Evolutionary conservation across 176 grass and related monocot genomes (phyloP).

Genomic region (Coix lacrymajobi): DNA sequence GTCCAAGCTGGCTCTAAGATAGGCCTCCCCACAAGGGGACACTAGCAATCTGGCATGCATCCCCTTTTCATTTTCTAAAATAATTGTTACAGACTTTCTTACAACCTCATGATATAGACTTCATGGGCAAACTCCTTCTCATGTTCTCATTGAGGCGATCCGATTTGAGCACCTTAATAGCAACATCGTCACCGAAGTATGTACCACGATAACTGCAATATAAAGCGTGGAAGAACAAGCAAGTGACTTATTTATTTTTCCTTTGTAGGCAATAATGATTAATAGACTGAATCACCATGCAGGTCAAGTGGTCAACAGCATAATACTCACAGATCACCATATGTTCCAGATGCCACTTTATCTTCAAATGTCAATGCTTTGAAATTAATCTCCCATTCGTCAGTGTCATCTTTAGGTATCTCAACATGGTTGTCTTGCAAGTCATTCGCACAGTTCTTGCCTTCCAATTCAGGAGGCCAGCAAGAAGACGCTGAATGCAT

Average conservation of each 20-base stretch:
- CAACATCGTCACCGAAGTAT: constrained; percentile 76
- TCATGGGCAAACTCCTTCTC: constrained; percentile 70
- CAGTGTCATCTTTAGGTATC: constrained; percentile 58
- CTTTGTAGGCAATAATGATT: neutral
- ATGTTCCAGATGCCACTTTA: constrained; percentile 75
- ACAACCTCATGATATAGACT: constrained; percentile 74
- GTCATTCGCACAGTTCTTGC: neutral
- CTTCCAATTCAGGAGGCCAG: constrained; percentile 38
- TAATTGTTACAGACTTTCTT: neutral
- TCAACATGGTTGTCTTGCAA: constrained; percentile 37
- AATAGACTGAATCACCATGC: neutral
- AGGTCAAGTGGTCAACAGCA: neutral
- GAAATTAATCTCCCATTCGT: constrained; percentile 75
- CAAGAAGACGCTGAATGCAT: constrained; percentile 28
- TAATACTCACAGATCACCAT: constrained; percentile 69
- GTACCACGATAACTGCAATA: constrained; percentile 53
- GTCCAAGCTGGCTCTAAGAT: neutral
- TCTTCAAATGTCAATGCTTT: constrained; percentile 42
- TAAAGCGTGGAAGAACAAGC: neutral
- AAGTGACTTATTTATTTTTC: neutral
- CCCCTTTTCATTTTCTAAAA: neutral
- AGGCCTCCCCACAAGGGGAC: neutral
- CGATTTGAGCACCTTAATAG: constrained; percentile 71
- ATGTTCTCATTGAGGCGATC: constrained; percentile 60
- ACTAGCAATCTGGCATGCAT: neutral